Base-by-base conservation (phyloP, 352 stramenopile genomes). In the Globisporangium splendens region DNA sequence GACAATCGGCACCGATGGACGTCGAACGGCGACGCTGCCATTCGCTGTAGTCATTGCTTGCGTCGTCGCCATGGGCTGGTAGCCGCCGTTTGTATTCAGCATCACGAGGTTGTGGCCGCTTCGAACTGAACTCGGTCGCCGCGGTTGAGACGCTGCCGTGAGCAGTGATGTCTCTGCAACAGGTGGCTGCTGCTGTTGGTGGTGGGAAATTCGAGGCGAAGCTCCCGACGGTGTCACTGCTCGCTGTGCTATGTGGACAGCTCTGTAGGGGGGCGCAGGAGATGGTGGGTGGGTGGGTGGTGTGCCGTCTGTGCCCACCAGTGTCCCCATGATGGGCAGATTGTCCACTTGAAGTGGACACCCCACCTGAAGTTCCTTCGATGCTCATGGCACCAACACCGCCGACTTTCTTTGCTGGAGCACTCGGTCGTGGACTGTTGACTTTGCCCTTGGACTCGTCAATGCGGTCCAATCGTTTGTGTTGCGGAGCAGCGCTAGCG, bases 71-170 rank as follows among this genome's bases (percentile, higher is more conserved):
- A 53, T 4, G 14, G 52, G 52, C 15, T 59, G 52, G 41, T 58
- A 44, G 8, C 24, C 28, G 17, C 62, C 21, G 6, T 65, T 66
- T 39, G 67, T 70, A 10, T 10, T 35, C 0, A 73, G 56, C 39
- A 75, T 51, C 24, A 88, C 75, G 1, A 88, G 58, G 41, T 83
- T 77, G 11, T 75, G 67, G 13, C 77, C 75, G n/a, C 75, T 65
- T 24, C 75, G 70, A 1, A 85, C 71, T 0, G 75, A 85, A 15
- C 64, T 75, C 6, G 77, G 75, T 13, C 77, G 69, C 7, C 74
- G 66, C 14, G 50, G 22, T 17, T 53, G 47, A 15, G 15, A 22
- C 2, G 47, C 17, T 18, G 22, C 2, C 13, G 24, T 39, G 33
- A 3, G 7, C 39, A 39, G 43, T 60, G 4, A 35, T 17, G 57